A percentile compares a stretch with the other conserved stretches of the same genome.
phyloP scores from a whole-genome alignment of 352 stramenopile genomes.

The Globisporangium yorkense region DNA sequence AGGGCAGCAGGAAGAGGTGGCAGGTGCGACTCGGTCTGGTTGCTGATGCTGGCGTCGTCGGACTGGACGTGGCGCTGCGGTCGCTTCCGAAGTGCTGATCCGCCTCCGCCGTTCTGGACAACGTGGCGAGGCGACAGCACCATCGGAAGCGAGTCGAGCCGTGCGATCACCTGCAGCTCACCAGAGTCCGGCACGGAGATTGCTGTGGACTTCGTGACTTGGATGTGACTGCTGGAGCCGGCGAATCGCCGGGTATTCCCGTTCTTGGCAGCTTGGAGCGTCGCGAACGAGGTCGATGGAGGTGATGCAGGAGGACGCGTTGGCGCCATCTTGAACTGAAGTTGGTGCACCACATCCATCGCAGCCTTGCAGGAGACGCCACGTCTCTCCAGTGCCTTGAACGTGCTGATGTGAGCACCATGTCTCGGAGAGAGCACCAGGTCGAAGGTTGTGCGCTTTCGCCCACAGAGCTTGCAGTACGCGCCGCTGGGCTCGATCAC shows the following conservation, averaged over 20 bases:
- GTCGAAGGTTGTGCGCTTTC: constrained; percentile 28
- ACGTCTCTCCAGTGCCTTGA: background rate
- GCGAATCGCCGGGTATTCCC: background rate
- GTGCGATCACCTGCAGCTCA: background rate
- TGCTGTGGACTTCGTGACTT: background rate
- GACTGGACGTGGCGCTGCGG: background rate
- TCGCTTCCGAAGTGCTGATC: background rate
- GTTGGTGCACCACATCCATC: background rate
- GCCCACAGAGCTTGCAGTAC: constrained; percentile 70
- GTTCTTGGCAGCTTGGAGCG: constrained; percentile 1
- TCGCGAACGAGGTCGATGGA: background rate
- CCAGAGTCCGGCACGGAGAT: background rate
- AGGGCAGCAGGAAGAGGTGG: background rate
- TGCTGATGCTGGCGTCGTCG: constrained; percentile 4
- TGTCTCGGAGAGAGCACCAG: constrained; percentile 1
- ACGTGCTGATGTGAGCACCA: background rate
- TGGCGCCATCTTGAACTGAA: background rate
- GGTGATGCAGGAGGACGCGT: background rate
- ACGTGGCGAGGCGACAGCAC: constrained; percentile 5
- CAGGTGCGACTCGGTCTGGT: background rate
- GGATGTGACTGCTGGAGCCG: background rate
- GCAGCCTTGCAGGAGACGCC: background rate
- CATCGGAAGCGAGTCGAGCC: constrained; percentile 1
- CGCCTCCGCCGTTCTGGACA: background rate
- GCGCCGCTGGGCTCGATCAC: constrained; percentile 43